Base-by-base conservation (phyloP, 106 monocot species). In the Amphibolis antarctica region DNA sequence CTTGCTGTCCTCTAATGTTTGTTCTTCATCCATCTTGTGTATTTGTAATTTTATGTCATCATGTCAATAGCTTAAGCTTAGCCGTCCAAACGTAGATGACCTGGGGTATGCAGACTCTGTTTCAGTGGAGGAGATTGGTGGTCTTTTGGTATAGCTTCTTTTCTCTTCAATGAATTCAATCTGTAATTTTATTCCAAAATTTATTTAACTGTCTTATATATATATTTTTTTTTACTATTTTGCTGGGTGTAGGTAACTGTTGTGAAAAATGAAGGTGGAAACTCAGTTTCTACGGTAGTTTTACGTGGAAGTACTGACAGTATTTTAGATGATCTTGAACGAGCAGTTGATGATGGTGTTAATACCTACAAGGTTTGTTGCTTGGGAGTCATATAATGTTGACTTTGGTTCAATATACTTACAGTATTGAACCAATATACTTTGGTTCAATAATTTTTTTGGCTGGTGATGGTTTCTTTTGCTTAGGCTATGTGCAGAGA, bases 271-370 rank as follows among this genome's bases (percentile, higher is more conserved):
- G 96, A 90, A 73, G 96, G 85, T 72, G 96, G 96, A 51, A 98
- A 98, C 57, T 91, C 85, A 30, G 90, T 98, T 59, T 45, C 90
- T 24, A 91, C 96, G 18, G 66, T 98, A 28, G 82, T 98, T 64
- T 77, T 98, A 68, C 79, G 96, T 50, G 90, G 87, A 14, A 98
- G 96, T 57, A 98, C 96, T 55, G 96, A 98, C 27, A 91, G 96
- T 75, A 91, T 98, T 69, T 61, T 98, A 42, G 96, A 98, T 79
- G 89, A 98, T 60, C 86, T 98, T 70, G 96, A 98, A 70, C 84
- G 96, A 76, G 96, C 96, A 22, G 84, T 98, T 69, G 96, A 98
- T 77, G 96, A 98, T 77, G 96, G 96, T 75, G 96, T 98, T 52
- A 98, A 98, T 76, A 85, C 90, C 17, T 98, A 90, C 74, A 98